Evolutionary conservation across 1,139 yeast genomes (phyloP).

Genomic region (Diutina neorugosa): DNA sequence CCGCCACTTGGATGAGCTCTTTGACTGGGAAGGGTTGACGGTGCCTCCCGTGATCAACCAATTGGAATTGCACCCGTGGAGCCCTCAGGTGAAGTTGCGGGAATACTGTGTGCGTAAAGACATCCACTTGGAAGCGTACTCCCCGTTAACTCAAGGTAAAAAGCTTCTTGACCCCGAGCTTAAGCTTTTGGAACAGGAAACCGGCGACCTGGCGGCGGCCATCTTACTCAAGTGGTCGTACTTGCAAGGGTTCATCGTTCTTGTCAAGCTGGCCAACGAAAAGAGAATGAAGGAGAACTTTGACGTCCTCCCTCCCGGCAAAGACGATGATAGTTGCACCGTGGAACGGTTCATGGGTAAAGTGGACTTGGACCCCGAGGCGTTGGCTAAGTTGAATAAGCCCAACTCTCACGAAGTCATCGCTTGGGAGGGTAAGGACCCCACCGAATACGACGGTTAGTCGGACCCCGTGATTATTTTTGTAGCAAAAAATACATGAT

Average conservation of each 20-base stretch:
- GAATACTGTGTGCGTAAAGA: constrained; percentile 30
- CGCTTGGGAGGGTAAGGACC: constrained; percentile 18
- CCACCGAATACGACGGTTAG: constrained; percentile 10
- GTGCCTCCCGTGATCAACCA: constrained; percentile 51
- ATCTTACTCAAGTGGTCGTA: constrained; percentile 34
- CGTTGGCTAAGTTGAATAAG: constrained; percentile 20
- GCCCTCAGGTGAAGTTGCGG: constrained; percentile 53
- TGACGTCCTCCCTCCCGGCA: constrained; percentile 20
- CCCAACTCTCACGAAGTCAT: constrained; percentile 21
- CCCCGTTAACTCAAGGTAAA: constrained; percentile 55
- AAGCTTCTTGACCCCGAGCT: constrained; percentile 41
- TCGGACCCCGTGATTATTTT: neutral
- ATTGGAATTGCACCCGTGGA: constrained; percentile 69
- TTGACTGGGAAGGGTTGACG: constrained; percentile 23
- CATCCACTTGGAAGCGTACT: constrained; percentile 43
- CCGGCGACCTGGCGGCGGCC: constrained; percentile 14
- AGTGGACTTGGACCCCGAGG: constrained; percentile 21
- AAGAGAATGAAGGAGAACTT: constrained; percentile 33
- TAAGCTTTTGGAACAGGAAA: constrained; percentile 16
- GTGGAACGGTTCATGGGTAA: constrained; percentile 18
- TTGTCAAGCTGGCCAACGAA: constrained; percentile 54
- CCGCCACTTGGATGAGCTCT: neutral
- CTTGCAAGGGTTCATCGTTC: constrained; percentile 51
- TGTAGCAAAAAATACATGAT: neutral
- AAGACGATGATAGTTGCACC: constrained; percentile 13